These are phyloP conservation scores for Amanita muscaria DNA, from an alignment of 768 basidiomycete species.

Conservation along the genomic window DNA sequence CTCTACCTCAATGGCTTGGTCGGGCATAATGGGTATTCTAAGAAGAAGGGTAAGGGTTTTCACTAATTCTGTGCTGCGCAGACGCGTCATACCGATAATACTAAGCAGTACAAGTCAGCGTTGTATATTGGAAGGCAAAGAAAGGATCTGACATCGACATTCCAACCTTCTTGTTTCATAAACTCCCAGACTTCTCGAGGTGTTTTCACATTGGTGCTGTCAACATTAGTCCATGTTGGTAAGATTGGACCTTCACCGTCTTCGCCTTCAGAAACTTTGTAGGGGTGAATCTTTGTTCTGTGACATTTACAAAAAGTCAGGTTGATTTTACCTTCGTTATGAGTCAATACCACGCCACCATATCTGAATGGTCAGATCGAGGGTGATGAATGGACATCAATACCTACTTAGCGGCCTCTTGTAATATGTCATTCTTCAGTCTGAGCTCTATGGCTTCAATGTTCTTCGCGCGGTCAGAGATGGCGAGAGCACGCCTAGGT, in stretches of 20 bases:
- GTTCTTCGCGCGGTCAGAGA: constrained; percentile 92
- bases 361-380: constrained; percentile 41
- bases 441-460: constrained; percentile 88
- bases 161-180: constrained; percentile 80
- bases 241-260: constrained; percentile 74
- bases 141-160: constrained; percentile 60
- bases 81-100: constrained; percentile 56
- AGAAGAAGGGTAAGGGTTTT: too few relatives aligned
- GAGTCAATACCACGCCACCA: constrained; percentile 86
- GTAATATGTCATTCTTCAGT: constrained; percentile 84
- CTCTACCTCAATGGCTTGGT: constrained; percentile 79
- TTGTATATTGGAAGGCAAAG: not conserved
- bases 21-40: constrained; percentile 92
- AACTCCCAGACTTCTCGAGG: constrained; percentile 78
- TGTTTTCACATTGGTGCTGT: constrained; percentile 75
- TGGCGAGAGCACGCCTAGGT: constrained; percentile 65
- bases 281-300: not conserved
- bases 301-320: not conserved
- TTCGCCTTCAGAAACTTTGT: constrained; percentile 33
- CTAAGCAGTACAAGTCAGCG: constrained; percentile 24
- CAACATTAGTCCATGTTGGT: constrained; percentile 92
- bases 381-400: not conserved
- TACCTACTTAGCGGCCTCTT: constrained; percentile 63
- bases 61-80: not conserved
- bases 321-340: constrained; percentile 77